Evolutionary conservation across 225 moss, liverwort and hornwort species (phyloP), one percentile per base, ranked within the genome.

Genomic region (Neckera pumila): DNA sequence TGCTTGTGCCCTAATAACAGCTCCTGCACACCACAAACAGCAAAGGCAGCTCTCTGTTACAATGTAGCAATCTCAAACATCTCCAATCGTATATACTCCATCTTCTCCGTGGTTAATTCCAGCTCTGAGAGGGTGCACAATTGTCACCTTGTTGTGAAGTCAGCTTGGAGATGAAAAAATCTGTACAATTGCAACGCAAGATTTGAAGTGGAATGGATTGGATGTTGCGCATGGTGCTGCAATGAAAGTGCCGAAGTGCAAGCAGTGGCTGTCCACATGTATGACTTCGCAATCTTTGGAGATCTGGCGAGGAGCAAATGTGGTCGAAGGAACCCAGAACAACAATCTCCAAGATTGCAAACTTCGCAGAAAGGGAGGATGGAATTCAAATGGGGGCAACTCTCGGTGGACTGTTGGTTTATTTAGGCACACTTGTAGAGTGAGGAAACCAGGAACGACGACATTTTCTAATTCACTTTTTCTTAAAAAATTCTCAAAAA

Each of bases 251-350:
- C 45, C 42, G 81, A 69, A 77, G 59, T 2, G 58, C 34, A 71
- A 42, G 42, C 63, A 86, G 76, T 59, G 30, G 81, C 57, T 18
- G 81, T 62, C 91, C 88, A 93, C 93, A 93, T 93, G n/a, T n/a
- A n/a, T n/a, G n/a, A 38, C 84, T 84, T n/a, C 83, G 54, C 83
- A 69, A 51, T 82, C 17, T 26, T 66, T 8, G 27, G 12, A 25
- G 34, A 26, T 25, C 17, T 28, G 26, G 17, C 13, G 65, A 82
- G 36, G 82, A 63, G 51, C 7, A 53, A 8, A 8, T 34, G 33
- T 34, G 81, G 11, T 63, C 23, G 63, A 59, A 42, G 59, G 1
- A 59, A 59, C 59, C 40, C 59, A 42, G 59, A 30, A 23, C 7
- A 28, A 2, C 30, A 19, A 79, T 59, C 5, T 79, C 38, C 11